Conservation (phyloP, 2,329 filamentous ascomycete genomes). For the Ascochyta viciae-villosae region DNA sequence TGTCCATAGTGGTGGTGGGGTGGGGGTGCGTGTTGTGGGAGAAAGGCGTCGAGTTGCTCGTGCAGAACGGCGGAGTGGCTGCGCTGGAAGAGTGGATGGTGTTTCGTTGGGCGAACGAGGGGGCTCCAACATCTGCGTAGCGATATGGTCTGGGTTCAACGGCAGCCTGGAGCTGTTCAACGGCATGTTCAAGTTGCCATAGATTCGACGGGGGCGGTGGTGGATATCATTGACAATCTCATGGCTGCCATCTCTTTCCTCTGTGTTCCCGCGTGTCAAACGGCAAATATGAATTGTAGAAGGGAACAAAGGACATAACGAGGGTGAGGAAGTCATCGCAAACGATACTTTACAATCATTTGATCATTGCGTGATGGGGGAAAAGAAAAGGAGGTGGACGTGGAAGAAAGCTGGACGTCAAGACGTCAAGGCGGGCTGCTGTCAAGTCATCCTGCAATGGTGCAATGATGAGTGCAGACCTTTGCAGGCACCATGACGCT, state of each 20-base stretch:
- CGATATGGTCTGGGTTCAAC: slow-evolving; percentile 4
- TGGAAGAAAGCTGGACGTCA: background rate
- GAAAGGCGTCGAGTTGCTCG: background rate
- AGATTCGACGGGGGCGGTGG: background rate
- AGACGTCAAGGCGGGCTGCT: background rate
- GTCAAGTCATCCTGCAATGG: background rate
- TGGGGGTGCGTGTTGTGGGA: background rate
- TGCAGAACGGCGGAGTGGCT: background rate
- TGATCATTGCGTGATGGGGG: background rate
- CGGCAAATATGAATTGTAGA: background rate
- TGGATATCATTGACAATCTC: background rate
- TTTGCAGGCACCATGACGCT: slow-evolving; percentile 1
- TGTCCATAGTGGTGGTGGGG: background rate
- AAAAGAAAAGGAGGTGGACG: background rate
- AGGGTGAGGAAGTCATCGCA: slow-evolving; percentile 5
- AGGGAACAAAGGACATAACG: slow-evolving; percentile 6
- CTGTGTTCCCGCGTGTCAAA: background rate
- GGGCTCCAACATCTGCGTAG: background rate
- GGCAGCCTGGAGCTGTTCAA: slow-evolving; percentile 5
- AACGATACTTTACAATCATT: slow-evolving; percentile 1
- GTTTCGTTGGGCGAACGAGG: background rate
- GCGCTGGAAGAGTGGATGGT: background rate
- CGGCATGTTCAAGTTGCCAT: background rate
- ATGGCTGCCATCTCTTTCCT: background rate
- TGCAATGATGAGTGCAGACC: slow-evolving; percentile 3